Base-by-base conservation (phyloP, 768 basidiomycete species). In the Hypholoma fasciculare region DNA sequence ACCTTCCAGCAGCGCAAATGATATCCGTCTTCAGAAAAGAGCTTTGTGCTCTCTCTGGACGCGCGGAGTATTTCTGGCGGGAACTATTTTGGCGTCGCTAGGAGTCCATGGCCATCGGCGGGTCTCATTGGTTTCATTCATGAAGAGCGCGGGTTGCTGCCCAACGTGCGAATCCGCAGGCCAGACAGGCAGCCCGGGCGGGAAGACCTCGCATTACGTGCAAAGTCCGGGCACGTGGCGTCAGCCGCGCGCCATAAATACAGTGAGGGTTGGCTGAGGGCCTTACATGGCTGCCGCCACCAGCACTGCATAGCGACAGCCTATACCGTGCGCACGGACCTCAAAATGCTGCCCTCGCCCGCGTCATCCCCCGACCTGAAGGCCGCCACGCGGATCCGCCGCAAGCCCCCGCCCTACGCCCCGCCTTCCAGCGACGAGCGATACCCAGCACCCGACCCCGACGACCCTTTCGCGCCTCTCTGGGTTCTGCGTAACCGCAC, bases 381-480 rank as follows among this genome's bases (percentile, higher is more conserved):
- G 46, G 61, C 52, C 34, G 17, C 11, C 38, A 20, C 17, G 34
- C 54, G 54, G 13, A 47, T 54, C 54, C 43, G 20, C 27, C 43
- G 54, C 43, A 54, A 54, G 44, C 54, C 54, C 3, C 44, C 54
- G 39, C 54, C 54, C 3, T 20, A 17, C 42, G 20, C 30, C 0
- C 9, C 7, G 5, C 6, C 11, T 34, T 7, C 13, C 34, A 38
- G 55, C 63, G 77, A 81, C 9, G 66, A 77, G 53, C 76, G 83
- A 40, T 90, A 89, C 68, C 89, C 89, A 4, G 70, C 75, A 1
- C 87, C 87, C 30, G 89, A 90, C 71, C 87, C 87, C 19, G 67
- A 65, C 16, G 87, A 90, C 67, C 89, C 89, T 1, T 89, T 89
- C 61, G 88, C 85, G 5, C 82, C 89, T 0, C 81, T 90, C 43